phyloP scores from a whole-genome alignment of 2,329 filamentous ascomycete species.

The Kalaharituber pfeilii region DNA sequence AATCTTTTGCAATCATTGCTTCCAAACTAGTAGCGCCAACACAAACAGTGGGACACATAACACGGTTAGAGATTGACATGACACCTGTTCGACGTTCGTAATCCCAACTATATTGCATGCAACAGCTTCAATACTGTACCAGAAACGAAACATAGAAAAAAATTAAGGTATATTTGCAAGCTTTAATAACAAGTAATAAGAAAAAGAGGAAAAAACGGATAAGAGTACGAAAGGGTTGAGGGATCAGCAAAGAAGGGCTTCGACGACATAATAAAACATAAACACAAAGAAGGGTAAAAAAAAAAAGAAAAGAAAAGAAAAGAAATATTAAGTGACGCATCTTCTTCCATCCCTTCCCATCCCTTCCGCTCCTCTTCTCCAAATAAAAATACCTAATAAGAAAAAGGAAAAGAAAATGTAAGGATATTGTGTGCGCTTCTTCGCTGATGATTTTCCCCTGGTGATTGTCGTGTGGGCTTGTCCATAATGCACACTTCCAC shows the following conservation, averaged over 20 bases:
- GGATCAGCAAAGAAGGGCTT: neutral
- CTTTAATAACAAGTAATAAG: constrained; percentile 6
- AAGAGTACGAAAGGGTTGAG: constrained; percentile 1
- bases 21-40: no score
- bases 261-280: neutral
- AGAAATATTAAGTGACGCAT: constrained; percentile 1
- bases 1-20: no score
- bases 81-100: no score
- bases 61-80: no score
- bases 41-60: no score
- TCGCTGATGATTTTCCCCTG: neutral
- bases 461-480: neutral
- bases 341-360: no score
- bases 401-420: constrained; percentile 4
- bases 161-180: constrained; percentile 5
- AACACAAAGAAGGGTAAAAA: constrained; percentile 1
- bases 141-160: no score
- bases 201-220: constrained; percentile 1
- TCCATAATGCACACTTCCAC: neutral
- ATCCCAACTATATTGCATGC: no score
- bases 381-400: neutral
- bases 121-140: no score
- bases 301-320: constrained; percentile 3
- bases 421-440: neutral
- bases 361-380: no score